Evolutionary conservation across 768 basidiomycete species (phyloP).

Genomic region (Auriscalpium microsporum): DNA sequence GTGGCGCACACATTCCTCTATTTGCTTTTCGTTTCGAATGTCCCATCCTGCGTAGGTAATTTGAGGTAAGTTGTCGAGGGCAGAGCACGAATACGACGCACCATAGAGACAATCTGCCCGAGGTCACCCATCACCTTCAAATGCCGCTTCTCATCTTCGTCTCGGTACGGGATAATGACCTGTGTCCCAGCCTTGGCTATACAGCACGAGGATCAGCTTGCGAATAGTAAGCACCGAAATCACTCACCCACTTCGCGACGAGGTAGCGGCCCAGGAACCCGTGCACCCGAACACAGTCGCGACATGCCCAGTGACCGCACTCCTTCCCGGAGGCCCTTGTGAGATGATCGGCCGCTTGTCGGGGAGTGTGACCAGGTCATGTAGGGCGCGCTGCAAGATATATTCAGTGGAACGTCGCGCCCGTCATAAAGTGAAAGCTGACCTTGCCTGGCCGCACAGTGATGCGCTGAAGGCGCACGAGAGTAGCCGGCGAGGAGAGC

Average conservation of each 20-base stretch:
- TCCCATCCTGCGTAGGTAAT: constrained; percentile 71
- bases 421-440: not conserved
- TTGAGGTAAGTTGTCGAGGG: not conserved
- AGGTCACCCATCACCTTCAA: constrained; percentile 93
- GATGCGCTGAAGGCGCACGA: constrained; percentile 11
- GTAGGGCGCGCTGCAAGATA: constrained; percentile 52
- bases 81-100: constrained; percentile 26
- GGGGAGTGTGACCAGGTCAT: constrained; percentile 61
- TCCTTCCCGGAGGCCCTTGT: constrained; percentile 75
- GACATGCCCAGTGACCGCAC: constrained; percentile 81
- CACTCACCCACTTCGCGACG: not conserved
- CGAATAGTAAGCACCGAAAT: constrained; percentile 2
- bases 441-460: constrained; percentile 6
- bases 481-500: constrained; percentile 27
- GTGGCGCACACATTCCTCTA: constrained; percentile 87
- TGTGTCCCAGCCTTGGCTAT: constrained; percentile 86
- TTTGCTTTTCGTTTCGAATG: constrained; percentile 80
- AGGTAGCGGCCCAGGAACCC: constrained; percentile 68
- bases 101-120: constrained; percentile 93
- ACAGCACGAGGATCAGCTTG: not conserved
- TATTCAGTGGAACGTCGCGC: not conserved
- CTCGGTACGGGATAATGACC: constrained; percentile 90
- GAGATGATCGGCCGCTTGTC: constrained; percentile 58
- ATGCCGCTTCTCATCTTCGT: constrained; percentile 86
- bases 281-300: constrained; percentile 97